Base-by-base conservation (phyloP, 306 rosid genomes). In the Chamaecrista fasciculata region DNA sequence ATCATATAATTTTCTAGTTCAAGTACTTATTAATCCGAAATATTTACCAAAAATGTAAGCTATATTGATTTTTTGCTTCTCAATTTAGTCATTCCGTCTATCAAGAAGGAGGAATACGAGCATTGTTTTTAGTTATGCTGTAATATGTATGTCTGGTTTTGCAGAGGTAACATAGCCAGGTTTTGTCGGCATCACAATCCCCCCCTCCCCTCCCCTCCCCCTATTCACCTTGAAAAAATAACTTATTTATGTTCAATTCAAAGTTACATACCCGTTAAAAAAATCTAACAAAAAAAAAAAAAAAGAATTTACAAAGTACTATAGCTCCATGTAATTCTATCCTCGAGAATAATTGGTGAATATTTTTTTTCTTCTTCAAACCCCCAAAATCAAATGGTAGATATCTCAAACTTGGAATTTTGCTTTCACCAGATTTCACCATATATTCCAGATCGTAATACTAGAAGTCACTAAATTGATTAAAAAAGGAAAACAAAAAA, bases 11-110 rank as follows among this genome's bases (percentile, higher is more conserved):
- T 48, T 29, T 40, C 39, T 26, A 34, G 34, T 31, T 59, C 14
- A 16, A 49, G 36, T 72, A 62, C 19, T 29, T 71, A 68, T 63
- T 50, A 46, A 40, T 68, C 23, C 62, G 26, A 57, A 39, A 31
- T 28, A 60, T 33, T 62, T 67, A 25, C 42, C 40, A 1, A 31
- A 46, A 36, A 66, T 37, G 55, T 63, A 51, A 62, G 70, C 48
- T 36, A 37, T 69, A 69, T 50, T 73, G 69, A 16, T 37, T 43
- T 25, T 25, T 34, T 69, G 53, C 75, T 74, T 82, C 76, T 74
- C 16, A 46, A 15, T 67, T 43, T 74, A 52, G 76, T 70, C 65
- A 11, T 66, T 66, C 58, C 48, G 60, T 74, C 49, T 62, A 46
- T 77, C 19, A 69, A 64, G 53, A 70, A 33, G 14, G 62, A 42